Evolutionary conservation across 225 moss, liverwort and hornwort genomes (phyloP), one percentile per base, ranked within the genome.

Genomic region (Ulota crispa): DNA sequence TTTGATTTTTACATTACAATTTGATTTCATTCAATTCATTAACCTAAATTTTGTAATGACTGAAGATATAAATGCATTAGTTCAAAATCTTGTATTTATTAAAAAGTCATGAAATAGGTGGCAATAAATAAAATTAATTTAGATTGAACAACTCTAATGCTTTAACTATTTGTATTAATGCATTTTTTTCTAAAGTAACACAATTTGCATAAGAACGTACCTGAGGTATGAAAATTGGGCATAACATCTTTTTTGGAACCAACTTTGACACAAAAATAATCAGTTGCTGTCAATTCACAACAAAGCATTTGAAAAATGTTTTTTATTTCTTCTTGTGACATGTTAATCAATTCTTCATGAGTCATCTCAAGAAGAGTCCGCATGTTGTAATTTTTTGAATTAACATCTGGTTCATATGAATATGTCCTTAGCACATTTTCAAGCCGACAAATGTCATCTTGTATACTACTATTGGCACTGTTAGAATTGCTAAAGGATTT

Each of bases 201-300:
- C 1, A 0, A 2, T 56, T 75, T 43, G 0, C 23, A 15, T 2
- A 26, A 56, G 0, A 23, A 34, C 0, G 31, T 34, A 86, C 83
- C 83, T 66, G 50, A 43, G 0, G 55, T 65, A 12, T 82, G 74
- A 50, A 54, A 42, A 50, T 69, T 59, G 6, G 66, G n/a, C 3
- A 54, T 18, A 2, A 5, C 13, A 6, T 85, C 82, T 54, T 81
- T 89, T 13, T 81, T 81, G 0, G 72, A 72, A 6, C 89, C 89
- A 64, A 89, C 34, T 83, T 85, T 87, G 4, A 89, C 72, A 10
- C 85, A 87, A 79, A 89, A 87, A 50, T 87, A 89, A 83, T 89
- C 87, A 12, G n/a, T 59, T 18, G 83, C 75, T 47, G 85, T 87
- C 24, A 89, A 69, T 42, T 89, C 85, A 50, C 0, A 78, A 14